Evolutionary conservation across 257 asterid genomes (phyloP).

Genomic region (Jasminum sambac): DNA sequence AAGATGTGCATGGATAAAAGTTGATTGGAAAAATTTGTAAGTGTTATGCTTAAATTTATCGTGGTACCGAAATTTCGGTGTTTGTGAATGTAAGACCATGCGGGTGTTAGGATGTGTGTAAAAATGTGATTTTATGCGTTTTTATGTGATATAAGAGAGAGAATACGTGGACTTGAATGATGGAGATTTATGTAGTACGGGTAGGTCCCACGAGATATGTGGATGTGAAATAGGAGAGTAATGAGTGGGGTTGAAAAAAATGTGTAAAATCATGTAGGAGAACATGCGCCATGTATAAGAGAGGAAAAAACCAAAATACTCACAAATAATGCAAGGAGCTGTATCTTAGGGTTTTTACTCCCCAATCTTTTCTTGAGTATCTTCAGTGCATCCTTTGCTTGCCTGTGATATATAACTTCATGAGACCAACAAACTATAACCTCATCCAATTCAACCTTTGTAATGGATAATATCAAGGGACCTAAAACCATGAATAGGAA

Average conservation of each 20-base stretch:
- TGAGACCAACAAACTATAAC: background rate
- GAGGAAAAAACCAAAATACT: constrained; percentile 32
- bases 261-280: too few relatives aligned
- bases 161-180: too few relatives aligned
- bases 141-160: too few relatives aligned
- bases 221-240: too few relatives aligned
- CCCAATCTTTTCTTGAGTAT: constrained; percentile 82
- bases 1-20: too few relatives aligned
- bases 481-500: background rate
- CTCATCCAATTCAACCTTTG: background rate
- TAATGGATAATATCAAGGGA: background rate
- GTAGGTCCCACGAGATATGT: too few relatives aligned
- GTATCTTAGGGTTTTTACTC: constrained; percentile 82
- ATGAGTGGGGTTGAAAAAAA: too few relatives aligned
- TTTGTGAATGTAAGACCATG: constrained; percentile 1
- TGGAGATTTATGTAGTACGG: too few relatives aligned
- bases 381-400: constrained; percentile 90
- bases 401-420: constrained; percentile 46
- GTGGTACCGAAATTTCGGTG: background rate
- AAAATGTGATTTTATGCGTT: too few relatives aligned
- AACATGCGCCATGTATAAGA: too few relatives aligned
- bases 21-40: too few relatives aligned
- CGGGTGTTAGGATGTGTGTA: too few relatives aligned
- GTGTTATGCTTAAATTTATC: background rate
- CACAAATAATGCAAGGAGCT: constrained; percentile 87